Conservation (phyloP, 331 rosid species). For the Cydonia oblonga region DNA sequence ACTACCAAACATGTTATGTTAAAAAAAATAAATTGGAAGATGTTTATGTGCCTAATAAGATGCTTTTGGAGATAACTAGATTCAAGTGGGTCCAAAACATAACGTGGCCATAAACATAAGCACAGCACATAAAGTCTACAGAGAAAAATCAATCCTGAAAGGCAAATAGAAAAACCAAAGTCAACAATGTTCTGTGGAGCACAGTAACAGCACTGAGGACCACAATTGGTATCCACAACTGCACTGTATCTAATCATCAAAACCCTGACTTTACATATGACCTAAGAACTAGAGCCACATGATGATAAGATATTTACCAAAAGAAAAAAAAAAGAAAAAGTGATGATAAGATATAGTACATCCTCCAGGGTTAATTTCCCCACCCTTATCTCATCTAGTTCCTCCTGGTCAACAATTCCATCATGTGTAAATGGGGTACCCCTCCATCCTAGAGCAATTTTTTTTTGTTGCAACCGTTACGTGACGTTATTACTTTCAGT, state of each 20-base stretch:
- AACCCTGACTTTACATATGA: slow-evolving; percentile 2
- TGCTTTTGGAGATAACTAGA: slow-evolving; percentile 3
- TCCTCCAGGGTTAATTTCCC: slow-evolving; percentile 2
- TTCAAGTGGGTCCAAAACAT: slow-evolving; percentile 5
- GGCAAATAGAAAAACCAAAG: neutral
- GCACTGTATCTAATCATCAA: slow-evolving; percentile 17
- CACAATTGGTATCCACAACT: slow-evolving; percentile 8
- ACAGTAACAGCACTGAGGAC: slow-evolving; percentile 5
- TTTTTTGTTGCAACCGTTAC: too few relatives aligned
- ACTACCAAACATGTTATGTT: too few relatives aligned
- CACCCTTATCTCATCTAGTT: neutral
- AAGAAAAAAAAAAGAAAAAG: too few relatives aligned
- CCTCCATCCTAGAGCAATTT: neutral
- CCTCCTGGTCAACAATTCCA: neutral
- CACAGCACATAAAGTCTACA: slow-evolving; percentile 2
- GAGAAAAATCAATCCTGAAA: neutral
- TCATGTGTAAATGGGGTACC: neutral
- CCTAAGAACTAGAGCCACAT: slow-evolving; percentile 3
- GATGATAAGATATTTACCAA: slow-evolving; percentile 3
- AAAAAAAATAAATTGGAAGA: too few relatives aligned
- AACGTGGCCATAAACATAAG: neutral
- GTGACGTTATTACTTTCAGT: too few relatives aligned
- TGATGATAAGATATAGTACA: neutral
- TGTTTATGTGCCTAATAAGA: neutral
- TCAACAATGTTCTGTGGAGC: slow-evolving; percentile 15